phyloP scores from a whole-genome alignment of 352 stramenopile genomes.

The Blastocystis sp. region DNA sequence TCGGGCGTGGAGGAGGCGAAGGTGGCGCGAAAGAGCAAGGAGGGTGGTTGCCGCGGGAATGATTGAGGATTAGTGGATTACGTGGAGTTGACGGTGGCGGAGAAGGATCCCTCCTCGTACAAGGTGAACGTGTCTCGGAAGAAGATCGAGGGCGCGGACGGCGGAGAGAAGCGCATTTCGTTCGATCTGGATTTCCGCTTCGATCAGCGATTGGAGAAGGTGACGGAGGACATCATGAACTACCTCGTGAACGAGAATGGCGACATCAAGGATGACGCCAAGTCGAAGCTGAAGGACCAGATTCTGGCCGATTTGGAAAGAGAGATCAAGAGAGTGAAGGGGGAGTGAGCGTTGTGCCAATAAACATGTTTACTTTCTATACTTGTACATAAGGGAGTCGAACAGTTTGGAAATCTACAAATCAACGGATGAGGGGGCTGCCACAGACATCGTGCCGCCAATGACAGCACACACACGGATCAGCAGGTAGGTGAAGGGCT shows the following conservation, averaged over 20 bases:
- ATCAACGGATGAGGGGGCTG: neutral
- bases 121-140: neutral
- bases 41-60: neutral
- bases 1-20: neutral
- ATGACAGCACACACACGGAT: constrained; percentile 81
- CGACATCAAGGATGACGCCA: constrained; percentile 3
- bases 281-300: constrained; percentile 37
- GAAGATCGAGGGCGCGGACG: constrained; percentile 12
- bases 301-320: neutral
- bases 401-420: constrained; percentile 31
- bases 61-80: neutral
- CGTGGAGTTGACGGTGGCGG: constrained; percentile 39
- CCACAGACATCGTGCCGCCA: constrained; percentile 79
- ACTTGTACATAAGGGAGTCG: neutral
- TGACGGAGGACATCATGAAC: neutral
- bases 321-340: neutral
- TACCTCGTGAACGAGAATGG: constrained; percentile 1
- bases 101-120: constrained; percentile 9
- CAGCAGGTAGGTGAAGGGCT: constrained; percentile 79
- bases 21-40: neutral
- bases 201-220: neutral
- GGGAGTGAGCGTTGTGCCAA: neutral
- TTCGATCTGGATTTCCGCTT: neutral
- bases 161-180: neutral
- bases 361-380: neutral